phyloP scores from a whole-genome alignment of 305 asterid genomes.

The Fraxinus sp. region DNA sequence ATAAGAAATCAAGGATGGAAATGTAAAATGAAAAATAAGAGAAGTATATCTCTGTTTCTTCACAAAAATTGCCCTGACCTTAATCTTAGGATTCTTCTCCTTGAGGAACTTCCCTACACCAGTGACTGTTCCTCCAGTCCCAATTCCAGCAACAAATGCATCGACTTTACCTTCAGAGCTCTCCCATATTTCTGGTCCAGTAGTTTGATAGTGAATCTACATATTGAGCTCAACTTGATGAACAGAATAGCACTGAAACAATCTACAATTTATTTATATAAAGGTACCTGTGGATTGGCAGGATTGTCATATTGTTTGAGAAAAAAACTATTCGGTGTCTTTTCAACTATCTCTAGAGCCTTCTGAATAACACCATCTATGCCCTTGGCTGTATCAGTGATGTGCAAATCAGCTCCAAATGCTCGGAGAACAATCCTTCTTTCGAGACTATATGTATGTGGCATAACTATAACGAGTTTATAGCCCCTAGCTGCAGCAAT shows the following conservation, averaged over 20 bases:
- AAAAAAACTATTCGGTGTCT: conserved; percentile 39
- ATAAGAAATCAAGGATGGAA: background rate
- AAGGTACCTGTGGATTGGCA: conserved; percentile 44
- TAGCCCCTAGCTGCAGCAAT: conserved; percentile 44
- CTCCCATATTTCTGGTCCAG: conserved; percentile 55
- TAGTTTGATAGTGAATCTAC: conserved; percentile 46
- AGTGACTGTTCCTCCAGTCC: conserved; percentile 51
- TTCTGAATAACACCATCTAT: conserved; percentile 31
- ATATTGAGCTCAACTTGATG: conserved; percentile 8
- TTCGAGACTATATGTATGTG: conserved; percentile 39
- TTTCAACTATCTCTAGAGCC: conserved; percentile 33
- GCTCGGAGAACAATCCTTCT: conserved; percentile 44
- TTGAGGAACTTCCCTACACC: conserved; percentile 48
- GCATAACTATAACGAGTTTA: conserved; percentile 41
- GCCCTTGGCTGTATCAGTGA: conserved; percentile 36
- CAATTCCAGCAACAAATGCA: conserved; percentile 42
- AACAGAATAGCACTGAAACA: background rate
- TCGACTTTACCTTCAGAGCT: conserved; percentile 37
- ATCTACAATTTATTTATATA: background rate
- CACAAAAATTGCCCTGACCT: conserved; percentile 21
- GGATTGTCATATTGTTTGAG: conserved; percentile 43
- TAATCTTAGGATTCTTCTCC: conserved; percentile 40
- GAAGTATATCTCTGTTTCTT: background rate
- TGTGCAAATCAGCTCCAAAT: conserved; percentile 40
- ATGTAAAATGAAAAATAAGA: background rate